A percentile compares a stretch with the other conserved stretches of the same genome.
Evolutionary conservation across 2,329 filamentous ascomycete species (phyloP).

Genomic region (Aspergillus ochraceus): DNA sequence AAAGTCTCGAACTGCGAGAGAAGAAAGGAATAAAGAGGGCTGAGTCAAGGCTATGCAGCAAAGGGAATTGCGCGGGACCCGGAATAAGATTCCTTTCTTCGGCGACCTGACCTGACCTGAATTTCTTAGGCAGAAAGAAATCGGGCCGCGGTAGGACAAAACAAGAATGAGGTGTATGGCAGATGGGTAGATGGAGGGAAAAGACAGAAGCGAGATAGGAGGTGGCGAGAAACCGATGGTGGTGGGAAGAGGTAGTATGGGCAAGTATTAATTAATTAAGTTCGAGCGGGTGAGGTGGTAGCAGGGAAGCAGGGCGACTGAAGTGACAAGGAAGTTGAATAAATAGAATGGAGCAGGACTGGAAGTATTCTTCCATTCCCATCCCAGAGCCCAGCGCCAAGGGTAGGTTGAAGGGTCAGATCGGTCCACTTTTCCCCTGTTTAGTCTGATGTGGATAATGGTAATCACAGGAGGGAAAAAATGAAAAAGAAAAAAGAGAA

Average conservation of each 20-base stretch:
- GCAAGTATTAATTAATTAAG: no score
- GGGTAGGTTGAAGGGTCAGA: slow-evolving; percentile 23
- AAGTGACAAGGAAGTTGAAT: slow-evolving; percentile 4
- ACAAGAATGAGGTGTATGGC: background rate
- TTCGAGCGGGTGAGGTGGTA: no score
- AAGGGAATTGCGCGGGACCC: background rate
- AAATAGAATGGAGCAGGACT: slow-evolving; percentile 13
- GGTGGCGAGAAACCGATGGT: background rate
- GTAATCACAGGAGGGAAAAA: no score
- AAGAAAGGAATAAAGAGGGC: background rate
- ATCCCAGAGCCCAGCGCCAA: slow-evolving; percentile 11
- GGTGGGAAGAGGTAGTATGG: background rate
- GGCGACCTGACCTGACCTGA: background rate
- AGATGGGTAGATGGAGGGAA: background rate
- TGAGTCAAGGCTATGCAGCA: background rate
- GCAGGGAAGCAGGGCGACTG: background rate
- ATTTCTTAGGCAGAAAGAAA: slow-evolving; percentile 5
- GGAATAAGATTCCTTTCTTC: background rate
- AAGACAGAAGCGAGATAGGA: background rate
- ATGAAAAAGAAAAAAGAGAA: background rate
- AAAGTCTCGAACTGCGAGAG: background rate
- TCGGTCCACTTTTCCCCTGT: slow-evolving; percentile 24
- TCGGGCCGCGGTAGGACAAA: slow-evolving; percentile 1
- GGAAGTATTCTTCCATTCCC: slow-evolving; percentile 4
- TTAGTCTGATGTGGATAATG: slow-evolving; percentile 6